Evolutionary conservation across 2,329 filamentous ascomycete species (phyloP).

Genomic region (Arthrobotrys megalospora): DNA sequence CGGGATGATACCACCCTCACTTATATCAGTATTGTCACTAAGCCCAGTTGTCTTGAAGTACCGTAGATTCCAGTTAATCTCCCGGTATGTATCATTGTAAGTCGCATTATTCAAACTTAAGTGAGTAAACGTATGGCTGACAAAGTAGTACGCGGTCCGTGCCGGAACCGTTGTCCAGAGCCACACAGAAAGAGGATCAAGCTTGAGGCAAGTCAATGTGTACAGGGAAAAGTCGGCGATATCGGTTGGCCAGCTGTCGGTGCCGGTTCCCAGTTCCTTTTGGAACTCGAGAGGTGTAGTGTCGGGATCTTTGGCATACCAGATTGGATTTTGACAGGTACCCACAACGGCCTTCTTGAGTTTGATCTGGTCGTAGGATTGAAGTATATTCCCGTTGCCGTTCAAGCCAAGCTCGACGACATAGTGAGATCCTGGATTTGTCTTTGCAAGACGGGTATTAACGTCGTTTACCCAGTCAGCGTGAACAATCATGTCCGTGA

Average conservation of each 20-base stretch:
- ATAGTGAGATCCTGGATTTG: slow-evolving; percentile 46
- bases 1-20: slow-evolving; percentile 73
- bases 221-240: slow-evolving; percentile 16
- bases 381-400: slow-evolving; percentile 50
- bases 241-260: slow-evolving; percentile 39
- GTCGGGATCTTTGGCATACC: slow-evolving; percentile 53
- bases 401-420: slow-evolving; percentile 55
- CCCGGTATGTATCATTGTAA: slow-evolving; percentile 72
- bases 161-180: slow-evolving; percentile 71
- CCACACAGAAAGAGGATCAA: slow-evolving; percentile 67
- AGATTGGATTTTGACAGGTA: slow-evolving; percentile 27
- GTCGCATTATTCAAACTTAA: slow-evolving; percentile 75
- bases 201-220: slow-evolving; percentile 33
- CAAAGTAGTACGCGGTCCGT: slow-evolving; percentile 72
- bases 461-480: slow-evolving; percentile 34
- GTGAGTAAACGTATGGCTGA: slow-evolving; percentile 77
- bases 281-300: slow-evolving; percentile 47
- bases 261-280: slow-evolving; percentile 44
- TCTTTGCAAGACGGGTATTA: slow-evolving; percentile 35
- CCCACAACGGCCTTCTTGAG: slow-evolving; percentile 10
- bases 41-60: slow-evolving; percentile 74
- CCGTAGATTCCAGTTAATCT: slow-evolving; percentile 69
- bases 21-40: slow-evolving; percentile 70
- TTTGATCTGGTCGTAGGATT: slow-evolving; percentile 19
- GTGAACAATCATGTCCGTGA: slow-evolving; percentile 35